Evolutionary conservation across 352 stramenopile genomes (phyloP).

Genomic region (Phytophthora quininea): DNA sequence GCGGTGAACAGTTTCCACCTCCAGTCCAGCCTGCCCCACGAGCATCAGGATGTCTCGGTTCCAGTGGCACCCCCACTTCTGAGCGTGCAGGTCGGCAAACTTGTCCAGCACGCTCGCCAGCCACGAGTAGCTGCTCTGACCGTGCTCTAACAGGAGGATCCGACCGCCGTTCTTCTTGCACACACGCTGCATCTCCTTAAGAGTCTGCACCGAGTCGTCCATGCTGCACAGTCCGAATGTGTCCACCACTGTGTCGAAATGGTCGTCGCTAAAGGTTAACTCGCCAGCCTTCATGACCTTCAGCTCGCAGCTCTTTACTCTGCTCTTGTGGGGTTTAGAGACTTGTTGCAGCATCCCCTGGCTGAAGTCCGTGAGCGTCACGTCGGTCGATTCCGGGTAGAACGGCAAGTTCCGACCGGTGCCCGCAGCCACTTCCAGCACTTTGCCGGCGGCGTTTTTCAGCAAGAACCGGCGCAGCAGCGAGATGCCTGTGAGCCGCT

Average conservation of each 20-base stretch:
- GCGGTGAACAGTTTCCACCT: constrained; percentile 84
- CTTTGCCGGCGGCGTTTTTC: constrained; percentile 59
- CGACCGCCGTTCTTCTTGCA: constrained; percentile 78
- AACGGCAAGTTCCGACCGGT: constrained; percentile 94
- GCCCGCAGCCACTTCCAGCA: constrained; percentile 95
- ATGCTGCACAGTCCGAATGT: constrained; percentile 97
- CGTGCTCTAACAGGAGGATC: constrained; percentile 96
- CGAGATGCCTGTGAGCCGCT: constrained; percentile 79
- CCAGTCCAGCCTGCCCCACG: constrained; percentile 80
- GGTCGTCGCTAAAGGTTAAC: constrained; percentile 69
- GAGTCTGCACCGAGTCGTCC: constrained; percentile 90
- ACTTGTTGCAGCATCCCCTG: constrained; percentile 77
- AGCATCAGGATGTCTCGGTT: constrained; percentile 95
- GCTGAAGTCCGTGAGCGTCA: constrained; percentile 82
- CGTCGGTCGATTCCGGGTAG: constrained; percentile 62
- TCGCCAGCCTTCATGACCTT: constrained; percentile 64
- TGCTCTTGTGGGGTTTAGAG: constrained; percentile 22
- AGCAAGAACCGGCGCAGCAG: constrained; percentile 87
- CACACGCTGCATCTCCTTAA: constrained; percentile 94
- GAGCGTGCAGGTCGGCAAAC: constrained; percentile 90
- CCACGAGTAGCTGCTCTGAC: constrained; percentile 88
- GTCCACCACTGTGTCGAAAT: constrained; percentile 96
- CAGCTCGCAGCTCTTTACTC: constrained; percentile 38
- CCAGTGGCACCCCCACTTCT: constrained; percentile 97
- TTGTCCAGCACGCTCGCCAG: constrained; percentile 94